phyloP scores from a whole-genome alignment of 2,329 filamentous ascomycete species.

The Fonsecaea erecta region DNA sequence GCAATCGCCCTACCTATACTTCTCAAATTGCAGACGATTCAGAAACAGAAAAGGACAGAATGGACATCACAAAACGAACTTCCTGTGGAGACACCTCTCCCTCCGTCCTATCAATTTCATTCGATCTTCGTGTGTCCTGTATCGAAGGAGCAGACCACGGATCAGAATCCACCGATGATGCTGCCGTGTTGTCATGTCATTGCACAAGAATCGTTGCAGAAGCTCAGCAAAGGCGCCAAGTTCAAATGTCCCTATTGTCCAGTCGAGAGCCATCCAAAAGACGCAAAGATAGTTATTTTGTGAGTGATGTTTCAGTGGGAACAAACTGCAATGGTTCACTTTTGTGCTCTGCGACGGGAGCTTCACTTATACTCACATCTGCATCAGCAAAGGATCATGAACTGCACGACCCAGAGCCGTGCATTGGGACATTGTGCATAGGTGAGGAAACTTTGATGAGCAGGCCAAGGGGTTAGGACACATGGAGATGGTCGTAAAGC shows the following conservation, averaged over 20 bases:
- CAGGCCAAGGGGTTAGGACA: background rate
- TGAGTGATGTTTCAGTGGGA: conserved; percentile 44
- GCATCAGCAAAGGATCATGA: background rate
- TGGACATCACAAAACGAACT: conserved; percentile 94
- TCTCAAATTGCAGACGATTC: conserved; percentile 84
- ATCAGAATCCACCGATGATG: conserved; percentile 94
- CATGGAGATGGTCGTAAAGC: background rate
- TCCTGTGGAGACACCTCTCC: conserved; percentile 73
- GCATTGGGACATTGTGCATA: background rate
- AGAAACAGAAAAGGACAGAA: conserved; percentile 86
- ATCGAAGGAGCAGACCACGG: conserved; percentile 93
- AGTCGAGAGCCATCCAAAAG: conserved; percentile 74
- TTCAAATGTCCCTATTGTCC: conserved; percentile 99
- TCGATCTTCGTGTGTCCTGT: conserved; percentile 98
- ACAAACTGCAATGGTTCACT: background rate
- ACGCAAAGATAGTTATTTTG: conserved; percentile 74
- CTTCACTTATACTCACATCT: background rate
- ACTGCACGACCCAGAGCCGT: background rate
- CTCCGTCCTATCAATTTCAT: conserved; percentile 75
- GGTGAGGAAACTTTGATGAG: background rate
- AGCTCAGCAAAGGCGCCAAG: conserved; percentile 74
- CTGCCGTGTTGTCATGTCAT: conserved; percentile 95
- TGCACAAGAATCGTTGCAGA: conserved; percentile 78
- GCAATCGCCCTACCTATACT: conserved; percentile 88
- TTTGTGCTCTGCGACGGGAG: background rate